A percentile compares a stretch with the other conserved stretches of the same genome.
phyloP scores from a whole-genome alignment of 768 basidiomycete species.

The Naematelia aurantialba region DNA sequence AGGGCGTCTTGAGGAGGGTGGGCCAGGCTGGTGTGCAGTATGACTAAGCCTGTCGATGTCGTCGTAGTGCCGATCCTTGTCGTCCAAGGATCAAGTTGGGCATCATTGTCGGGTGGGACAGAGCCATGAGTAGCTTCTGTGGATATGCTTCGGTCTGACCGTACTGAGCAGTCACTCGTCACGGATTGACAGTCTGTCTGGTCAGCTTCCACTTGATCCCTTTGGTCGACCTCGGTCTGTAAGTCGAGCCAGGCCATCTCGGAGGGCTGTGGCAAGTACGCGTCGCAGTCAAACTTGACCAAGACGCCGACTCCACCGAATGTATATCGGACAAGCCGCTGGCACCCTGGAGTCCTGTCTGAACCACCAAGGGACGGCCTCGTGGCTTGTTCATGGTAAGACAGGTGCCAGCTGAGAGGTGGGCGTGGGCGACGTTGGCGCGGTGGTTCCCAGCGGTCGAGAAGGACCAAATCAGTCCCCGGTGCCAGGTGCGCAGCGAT shows the following conservation, averaged over 20 bases:
- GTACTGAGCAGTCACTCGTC: neutral
- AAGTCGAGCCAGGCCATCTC: no score
- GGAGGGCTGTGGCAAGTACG: neutral
- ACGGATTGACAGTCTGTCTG: neutral
- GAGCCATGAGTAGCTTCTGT: neutral
- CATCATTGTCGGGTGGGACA: neutral
- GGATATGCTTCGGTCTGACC: neutral
- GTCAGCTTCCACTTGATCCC: neutral
- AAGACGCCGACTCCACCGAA: conserved; percentile 1
- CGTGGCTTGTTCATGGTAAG: neutral
- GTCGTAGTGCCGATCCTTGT: neutral
- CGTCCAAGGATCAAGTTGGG: neutral
- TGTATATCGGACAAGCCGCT: conserved; percentile 3
- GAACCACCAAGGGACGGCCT: neutral
- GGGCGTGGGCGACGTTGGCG: neutral
- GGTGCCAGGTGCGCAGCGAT: neutral
- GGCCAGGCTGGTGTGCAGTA: neutral
- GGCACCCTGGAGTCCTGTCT: neutral
- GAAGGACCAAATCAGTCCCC: neutral
- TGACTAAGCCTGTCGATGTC: neutral
- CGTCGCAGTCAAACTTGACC: conserved; percentile 4
- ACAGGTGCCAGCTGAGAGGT: neutral
- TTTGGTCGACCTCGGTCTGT: neutral
- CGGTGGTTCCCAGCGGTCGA: conserved; percentile 2
- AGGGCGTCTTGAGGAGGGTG: neutral